Percentiles rank a stretch among this genome's conserved stretches.
Evolutionary conservation across 2,329 filamentous ascomycete species (phyloP).

Genomic region (Colletotrichum viniferum): DNA sequence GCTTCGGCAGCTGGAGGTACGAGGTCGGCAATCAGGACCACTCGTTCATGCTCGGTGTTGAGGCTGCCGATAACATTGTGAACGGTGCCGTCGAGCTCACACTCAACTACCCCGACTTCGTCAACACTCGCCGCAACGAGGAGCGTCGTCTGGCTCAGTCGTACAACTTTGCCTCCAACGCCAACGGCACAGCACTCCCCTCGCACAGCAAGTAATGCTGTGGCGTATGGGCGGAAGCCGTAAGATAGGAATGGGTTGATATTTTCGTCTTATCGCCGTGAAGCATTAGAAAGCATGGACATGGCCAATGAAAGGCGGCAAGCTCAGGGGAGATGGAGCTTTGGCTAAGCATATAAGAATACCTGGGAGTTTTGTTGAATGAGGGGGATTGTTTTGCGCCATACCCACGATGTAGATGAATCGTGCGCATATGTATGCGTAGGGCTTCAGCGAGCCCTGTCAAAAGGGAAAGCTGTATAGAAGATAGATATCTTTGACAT

Average conservation of each 20-base stretch:
- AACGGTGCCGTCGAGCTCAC: conserved; percentile 90
- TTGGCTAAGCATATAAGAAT: conserved; percentile 18
- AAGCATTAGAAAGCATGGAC: conserved; percentile 9
- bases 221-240: not conserved
- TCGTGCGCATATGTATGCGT: conserved; percentile 13
- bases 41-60: conserved; percentile 96
- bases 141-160: conserved; percentile 65
- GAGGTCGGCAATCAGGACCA: conserved; percentile 96
- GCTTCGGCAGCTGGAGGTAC: conserved; percentile 98
- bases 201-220: conserved; percentile 35
- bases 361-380: conserved; percentile 21
- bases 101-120: conserved; percentile 95
- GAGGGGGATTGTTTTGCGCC: not conserved
- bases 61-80: conserved; percentile 89
- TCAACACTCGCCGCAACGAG: conserved; percentile 77
- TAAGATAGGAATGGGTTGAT: not conserved
- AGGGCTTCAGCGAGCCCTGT: not conserved
- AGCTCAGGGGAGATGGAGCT: not conserved
- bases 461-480: conserved; percentile 3
- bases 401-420: conserved; percentile 18
- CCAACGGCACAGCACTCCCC: conserved; percentile 35
- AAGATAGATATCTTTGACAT: not conserved
- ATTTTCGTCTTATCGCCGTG: not conserved
- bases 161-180: conserved; percentile 40
- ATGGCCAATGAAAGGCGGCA: not conserved